Percentiles rank a stretch among this genome's conserved stretches.
phyloP scores from a whole-genome alignment of 257 asterid species.

The Solanum piurae region DNA sequence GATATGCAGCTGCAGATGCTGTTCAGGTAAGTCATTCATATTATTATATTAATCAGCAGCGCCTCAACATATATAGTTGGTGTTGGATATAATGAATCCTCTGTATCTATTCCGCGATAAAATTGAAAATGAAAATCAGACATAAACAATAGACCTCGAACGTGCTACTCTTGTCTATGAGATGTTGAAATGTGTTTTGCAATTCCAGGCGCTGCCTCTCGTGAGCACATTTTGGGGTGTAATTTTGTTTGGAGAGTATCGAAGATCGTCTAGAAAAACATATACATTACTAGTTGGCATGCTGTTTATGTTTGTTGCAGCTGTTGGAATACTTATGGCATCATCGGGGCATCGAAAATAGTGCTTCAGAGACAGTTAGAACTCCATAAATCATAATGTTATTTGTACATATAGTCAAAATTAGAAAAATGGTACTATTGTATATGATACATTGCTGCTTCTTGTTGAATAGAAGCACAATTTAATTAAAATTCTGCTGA shows the following conservation, averaged over 20 bases:
- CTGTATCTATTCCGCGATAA: neutral
- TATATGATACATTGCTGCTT: too few relatives aligned
- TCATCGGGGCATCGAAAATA: constrained; percentile 52
- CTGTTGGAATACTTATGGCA: constrained; percentile 84
- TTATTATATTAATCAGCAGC: neutral
- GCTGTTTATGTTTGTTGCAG: constrained; percentile 71
- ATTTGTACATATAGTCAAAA: neutral
- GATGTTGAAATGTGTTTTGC: neutral
- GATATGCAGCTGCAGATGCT: constrained; percentile 98
- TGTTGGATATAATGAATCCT: neutral
- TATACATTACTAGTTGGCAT: constrained; percentile 45
- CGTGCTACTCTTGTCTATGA: neutral
- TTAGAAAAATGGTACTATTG: neutral
- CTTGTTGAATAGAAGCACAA: too few relatives aligned
- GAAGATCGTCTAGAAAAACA: constrained; percentile 73
- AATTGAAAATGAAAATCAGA: neutral
- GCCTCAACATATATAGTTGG: neutral
- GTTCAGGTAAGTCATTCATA: constrained; percentile 54
- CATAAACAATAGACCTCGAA: neutral
- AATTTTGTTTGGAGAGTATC: constrained; percentile 68
- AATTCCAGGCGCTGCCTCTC: constrained; percentile 73
- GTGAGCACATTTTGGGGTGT: constrained; percentile 95
- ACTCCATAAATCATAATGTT: neutral
- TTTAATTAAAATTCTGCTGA: too few relatives aligned
- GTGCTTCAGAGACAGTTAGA: neutral